Base-by-base conservation (phyloP, 2,329 filamentous ascomycete species). In the Aspergillus quadricinctus region DNA sequence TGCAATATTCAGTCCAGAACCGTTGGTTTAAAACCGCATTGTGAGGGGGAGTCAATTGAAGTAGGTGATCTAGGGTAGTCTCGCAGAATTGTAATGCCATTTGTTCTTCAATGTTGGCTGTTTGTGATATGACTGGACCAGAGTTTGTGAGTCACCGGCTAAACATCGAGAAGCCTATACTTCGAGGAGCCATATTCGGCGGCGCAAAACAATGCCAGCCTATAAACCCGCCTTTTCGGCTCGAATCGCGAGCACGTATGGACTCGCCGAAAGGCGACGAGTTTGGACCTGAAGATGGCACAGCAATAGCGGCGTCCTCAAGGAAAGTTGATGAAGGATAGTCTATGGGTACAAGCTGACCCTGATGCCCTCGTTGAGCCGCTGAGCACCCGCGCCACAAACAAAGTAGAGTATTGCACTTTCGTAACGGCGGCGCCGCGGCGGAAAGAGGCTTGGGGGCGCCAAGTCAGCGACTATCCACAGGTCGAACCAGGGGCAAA, bases 381-480 rank as follows among this genome's bases (percentile, higher is more conserved):
- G 60, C 60, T 56, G 48, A 57, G 35, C 41, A 41, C 54, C 58
- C 56, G 54, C 53, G 57, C 57, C 56, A 57, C 58, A 50, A 41
- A 37, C 35, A 21, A 48, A 37, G 50, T 14, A 52, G 50, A 52
- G 23, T 51, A 56, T 57, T 46, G 11, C 10, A 46, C 43, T 23
- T 46, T 41, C 57, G 56, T 55, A 58, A 60, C 58, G 56, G 60
- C 23, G 56, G 60, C 57, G 21, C 61, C 56, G 55, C 57, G 21
- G 62, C 56, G 55, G 57, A 61, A 17, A 17, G 52, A 54, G 43
- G 43, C 43, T 51, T 60, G 50, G 54, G 57, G 61, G 67, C 67
- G 66, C 61, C 65, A 66, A 69, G 57, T 62, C 61, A 61, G 62
- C 59, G 57, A 58, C 56, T 59, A 58, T 60, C 54, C 55, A 63